Percentiles rank a stretch among this genome's conserved stretches.
Evolutionary conservation across 2,329 filamentous ascomycete genomes (phyloP).

Genomic region (Talaromyces sp.): DNA sequence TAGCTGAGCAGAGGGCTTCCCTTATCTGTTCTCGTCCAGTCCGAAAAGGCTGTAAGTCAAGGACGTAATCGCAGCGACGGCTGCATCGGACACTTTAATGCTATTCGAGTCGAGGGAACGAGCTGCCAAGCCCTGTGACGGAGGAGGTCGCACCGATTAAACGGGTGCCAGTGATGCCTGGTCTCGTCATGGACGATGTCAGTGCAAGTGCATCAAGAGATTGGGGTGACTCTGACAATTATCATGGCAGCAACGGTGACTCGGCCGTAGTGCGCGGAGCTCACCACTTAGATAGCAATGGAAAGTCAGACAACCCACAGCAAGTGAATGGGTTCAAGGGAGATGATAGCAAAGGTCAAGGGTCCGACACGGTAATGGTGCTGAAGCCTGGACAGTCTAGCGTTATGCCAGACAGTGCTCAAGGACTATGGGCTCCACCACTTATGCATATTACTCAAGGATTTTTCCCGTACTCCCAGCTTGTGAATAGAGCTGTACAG

Average conservation of each 20-base stretch:
- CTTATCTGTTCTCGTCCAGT: not conserved
- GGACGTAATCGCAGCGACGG: not conserved
- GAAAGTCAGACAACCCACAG: conserved; percentile 24
- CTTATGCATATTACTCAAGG: conserved; percentile 68
- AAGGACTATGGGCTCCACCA: conserved; percentile 45
- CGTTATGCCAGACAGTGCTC: conserved; percentile 1
- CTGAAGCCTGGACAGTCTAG: not conserved
- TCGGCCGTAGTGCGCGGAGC: conserved; percentile 18
- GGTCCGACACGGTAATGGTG: not conserved
- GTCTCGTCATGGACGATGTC: conserved; percentile 41
- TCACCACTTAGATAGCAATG: conserved; percentile 20
- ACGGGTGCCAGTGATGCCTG: conserved; percentile 36
- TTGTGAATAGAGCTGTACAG: conserved; percentile 77
- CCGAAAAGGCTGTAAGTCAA: not conserved
- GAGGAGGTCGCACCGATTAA: conserved; percentile 16
- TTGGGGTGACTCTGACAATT: conserved; percentile 24
- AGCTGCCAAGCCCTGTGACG: conserved; percentile 16
- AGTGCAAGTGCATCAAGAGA: conserved; percentile 28
- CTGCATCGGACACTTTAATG: conserved; percentile 8
- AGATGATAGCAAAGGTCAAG: not conserved
- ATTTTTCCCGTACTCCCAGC: conserved; percentile 69
- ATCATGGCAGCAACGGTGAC: conserved; percentile 27
- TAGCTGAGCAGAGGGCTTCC: not conserved
- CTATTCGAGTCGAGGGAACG: conserved; percentile 25
- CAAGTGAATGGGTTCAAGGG: conserved; percentile 27